Base-by-base conservation (phyloP, 1,284 basidiomycete species). In the Marasmius fiardii region DNA sequence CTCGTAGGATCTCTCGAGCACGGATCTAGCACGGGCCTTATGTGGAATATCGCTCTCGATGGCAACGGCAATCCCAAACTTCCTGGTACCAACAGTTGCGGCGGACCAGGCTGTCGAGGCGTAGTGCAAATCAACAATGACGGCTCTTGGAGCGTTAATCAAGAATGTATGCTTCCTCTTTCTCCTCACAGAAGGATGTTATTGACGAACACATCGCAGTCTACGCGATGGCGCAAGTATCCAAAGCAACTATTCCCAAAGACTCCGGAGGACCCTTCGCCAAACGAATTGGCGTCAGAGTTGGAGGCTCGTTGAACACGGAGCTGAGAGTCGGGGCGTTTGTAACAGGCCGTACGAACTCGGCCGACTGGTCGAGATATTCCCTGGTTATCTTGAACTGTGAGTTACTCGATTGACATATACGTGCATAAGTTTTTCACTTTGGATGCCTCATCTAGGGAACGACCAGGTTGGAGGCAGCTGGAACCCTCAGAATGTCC, bases 21-120 rank as follows among this genome's bases (percentile, higher is more conserved):
- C 57, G 76, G 75, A 47, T 68, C 82, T 6, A 75, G 74, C 52
- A 68, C 74, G 34, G 86, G 73, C 0, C 68, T 88, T n/a, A 86
- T 88, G 83, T 90, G 87, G 87, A 87, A 86, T 61, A 70, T 89
- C 51, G 87, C 83, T 2, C 73, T 87, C 8, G 82, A 88, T 55
- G 73, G 79, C 0, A 77, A 69, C 28, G 86, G 88, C 0, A 70
- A 81, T 23, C 87, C 88, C 0, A 79, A 79, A 61, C 73, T 86
- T 1, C 85, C 88, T 0, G 83, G 85, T 0, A 80, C 83, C 1
- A 72, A 74, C 51, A 88, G 84, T 60, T 89, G 86, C 58, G 73
- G 74, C 7, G 78, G 77, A 2, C 64, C 74, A 14, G 83, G 84
- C 4, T 91, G 87, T 65, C 78, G 88, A 10, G 80, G 79, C 6